Percentiles rank a stretch among this genome's conserved stretches.
phyloP scores from a whole-genome alignment of 2,329 filamentous ascomycete genomes.

The Diaporthe citrichinensis region DNA sequence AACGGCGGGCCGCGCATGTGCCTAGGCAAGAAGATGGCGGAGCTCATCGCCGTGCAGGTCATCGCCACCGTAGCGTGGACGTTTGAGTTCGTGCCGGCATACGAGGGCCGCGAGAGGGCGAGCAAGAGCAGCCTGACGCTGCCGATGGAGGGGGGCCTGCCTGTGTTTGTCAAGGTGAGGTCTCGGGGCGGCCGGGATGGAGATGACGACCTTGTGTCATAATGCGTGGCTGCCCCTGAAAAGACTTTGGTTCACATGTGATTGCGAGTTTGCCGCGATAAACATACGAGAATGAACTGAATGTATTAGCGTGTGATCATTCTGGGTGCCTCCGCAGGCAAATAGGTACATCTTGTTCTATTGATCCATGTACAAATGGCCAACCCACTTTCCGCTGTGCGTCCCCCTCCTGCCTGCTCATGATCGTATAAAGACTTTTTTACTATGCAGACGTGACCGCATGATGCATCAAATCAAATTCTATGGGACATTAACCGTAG shows the following conservation, averaged over 20 bases:
- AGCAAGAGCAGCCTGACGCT: constrained; percentile 74
- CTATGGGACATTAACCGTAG: constrained; percentile 27
- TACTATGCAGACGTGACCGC: constrained; percentile 18
- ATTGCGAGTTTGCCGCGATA: background rate
- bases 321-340: constrained; percentile 19
- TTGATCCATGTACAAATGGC: background rate
- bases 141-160: constrained; percentile 74
- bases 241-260: background rate
- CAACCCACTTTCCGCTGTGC: background rate
- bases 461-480: constrained; percentile 31
- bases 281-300: background rate
- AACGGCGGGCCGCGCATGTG: constrained; percentile 74
- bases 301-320: constrained; percentile 20
- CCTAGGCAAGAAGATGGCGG: constrained; percentile 76
- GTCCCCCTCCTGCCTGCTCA: background rate
- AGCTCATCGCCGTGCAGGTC: constrained; percentile 69
- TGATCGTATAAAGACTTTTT: constrained; percentile 11
- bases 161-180: constrained; percentile 55
- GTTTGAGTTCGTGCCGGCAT: constrained; percentile 66
- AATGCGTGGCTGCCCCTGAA: background rate
- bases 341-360: constrained; percentile 13
- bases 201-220: background rate
- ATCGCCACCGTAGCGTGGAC: constrained; percentile 62
- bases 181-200: constrained; percentile 17
- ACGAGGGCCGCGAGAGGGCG: constrained; percentile 59